phyloP scores from a whole-genome alignment of 176 grass and related monocot species.

The Triticum turgidum region DNA sequence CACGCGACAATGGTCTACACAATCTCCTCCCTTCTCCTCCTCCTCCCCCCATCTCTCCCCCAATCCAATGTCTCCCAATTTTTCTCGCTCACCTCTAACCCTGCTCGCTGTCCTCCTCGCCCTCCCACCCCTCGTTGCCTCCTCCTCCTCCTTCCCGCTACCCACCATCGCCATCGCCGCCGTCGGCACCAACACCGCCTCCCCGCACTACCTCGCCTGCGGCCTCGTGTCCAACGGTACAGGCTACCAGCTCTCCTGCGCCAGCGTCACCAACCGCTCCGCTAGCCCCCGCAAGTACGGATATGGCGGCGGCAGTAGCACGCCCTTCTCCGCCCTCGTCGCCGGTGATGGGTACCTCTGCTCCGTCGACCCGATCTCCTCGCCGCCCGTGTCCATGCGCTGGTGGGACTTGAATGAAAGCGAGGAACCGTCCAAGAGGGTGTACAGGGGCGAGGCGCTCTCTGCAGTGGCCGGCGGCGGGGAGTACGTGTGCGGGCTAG shows the following conservation, averaged over 20 bases:
- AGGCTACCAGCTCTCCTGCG: constrained; percentile 33
- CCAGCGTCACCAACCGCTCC: constrained; percentile 29
- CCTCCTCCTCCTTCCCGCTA: constrained; percentile 43
- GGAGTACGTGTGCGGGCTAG: constrained; percentile 60
- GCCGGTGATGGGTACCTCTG: constrained; percentile 89
- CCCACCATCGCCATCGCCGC: constrained; percentile 77
- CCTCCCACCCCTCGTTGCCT: constrained; percentile 9
- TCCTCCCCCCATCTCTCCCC: constrained; percentile 19
- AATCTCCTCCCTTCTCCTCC: constrained; percentile 26
- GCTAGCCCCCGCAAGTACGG: constrained; percentile 25
- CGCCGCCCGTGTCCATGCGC: constrained; percentile 46
- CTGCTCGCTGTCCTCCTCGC: constrained; percentile 19
- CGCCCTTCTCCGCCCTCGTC: constrained; percentile 59
- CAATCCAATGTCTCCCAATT: constrained; percentile 52
- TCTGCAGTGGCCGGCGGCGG: constrained; percentile 66
- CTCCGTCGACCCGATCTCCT: constrained; percentile 9
- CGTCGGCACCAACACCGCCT: constrained; percentile 23
- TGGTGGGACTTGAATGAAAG: constrained; percentile 63
- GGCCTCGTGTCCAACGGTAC: constrained; percentile 3
- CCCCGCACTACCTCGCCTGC: constrained; percentile 51
- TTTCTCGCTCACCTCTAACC: constrained; percentile 4
- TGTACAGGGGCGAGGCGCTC: constrained; percentile 60
- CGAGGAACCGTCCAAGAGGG: constrained; percentile 39
- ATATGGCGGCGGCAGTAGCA: constrained; percentile 10
- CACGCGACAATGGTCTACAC: constrained; percentile 52